Base-by-base conservation (phyloP, 2,329 filamentous ascomycete species). In the Canariomyces notabilis region DNA sequence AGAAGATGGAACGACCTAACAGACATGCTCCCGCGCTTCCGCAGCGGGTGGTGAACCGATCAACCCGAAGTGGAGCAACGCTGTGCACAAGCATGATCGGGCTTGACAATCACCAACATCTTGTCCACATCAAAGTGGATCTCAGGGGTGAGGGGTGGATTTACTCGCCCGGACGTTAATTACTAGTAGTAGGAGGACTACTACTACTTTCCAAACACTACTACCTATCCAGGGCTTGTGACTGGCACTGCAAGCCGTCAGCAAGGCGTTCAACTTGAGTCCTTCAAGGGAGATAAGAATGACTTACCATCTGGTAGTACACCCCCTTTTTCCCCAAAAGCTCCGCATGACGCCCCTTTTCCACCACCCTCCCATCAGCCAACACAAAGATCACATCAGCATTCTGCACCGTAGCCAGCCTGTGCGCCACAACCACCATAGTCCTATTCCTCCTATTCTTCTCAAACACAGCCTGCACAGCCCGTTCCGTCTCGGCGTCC, bases 361-460 rank as follows among this genome's bases (percentile, higher is more conserved):
- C 76, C n/a, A 79, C 58, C n/a, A 80, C 66, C 53, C 68, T 73
- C 14, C 83, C 80, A 46, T 82, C 75, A 7, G 83, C 83, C 42
- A 93, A 77, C 0, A 90, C 85, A 56, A 86, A 88, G 20, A 90
- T 90, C 8, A 82, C 69, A 61, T 91, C 82, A 0, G 86, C 85
- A 56, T 89, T 84, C 64, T 87, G 85, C 14, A 90, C 80, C 12
- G 84, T 91, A 0, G 83, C 83, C 45, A 90, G 69, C n/a, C 87
- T 73, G 62, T 91, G 87, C 1, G 87, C 87, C 9, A 91, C 85
- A 5, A 85, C 84, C 3, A 93, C 71, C 55, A 86, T 87, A 2
- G 87, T 81, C 7, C 76, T 66, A 3, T 76, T 76, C 49, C 71
- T 70, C 6, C 71, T 75, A 0, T 79, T 80, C 45, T 71, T 73